phyloP scores from a whole-genome alignment of 2,329 filamentous ascomycete genomes.

The Cladophialophora immunda region DNA sequence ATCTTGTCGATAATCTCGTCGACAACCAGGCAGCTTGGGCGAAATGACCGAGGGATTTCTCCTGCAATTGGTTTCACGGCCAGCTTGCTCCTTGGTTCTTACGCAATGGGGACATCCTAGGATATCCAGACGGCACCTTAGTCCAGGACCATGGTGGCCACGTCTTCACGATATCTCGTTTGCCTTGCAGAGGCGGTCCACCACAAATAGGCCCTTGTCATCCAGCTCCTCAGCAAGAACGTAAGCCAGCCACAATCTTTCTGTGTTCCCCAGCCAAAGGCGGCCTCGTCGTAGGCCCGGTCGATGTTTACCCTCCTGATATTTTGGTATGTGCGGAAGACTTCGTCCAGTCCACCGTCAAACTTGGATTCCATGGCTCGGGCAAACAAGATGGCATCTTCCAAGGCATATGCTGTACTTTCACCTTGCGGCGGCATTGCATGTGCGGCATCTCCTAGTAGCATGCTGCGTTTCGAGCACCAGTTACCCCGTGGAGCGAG shows the following conservation, averaged over 20 bases:
- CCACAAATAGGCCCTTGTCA: constrained; percentile 30
- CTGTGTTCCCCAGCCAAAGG: constrained; percentile 32
- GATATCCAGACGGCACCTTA: neutral
- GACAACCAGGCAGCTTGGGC: neutral
- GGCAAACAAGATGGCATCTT: constrained; percentile 31
- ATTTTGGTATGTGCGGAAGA: constrained; percentile 25
- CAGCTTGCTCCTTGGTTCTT: neutral
- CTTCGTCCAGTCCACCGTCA: constrained; percentile 7
- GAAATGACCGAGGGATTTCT: neutral
- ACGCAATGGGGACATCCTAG: neutral
- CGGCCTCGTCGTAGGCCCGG: constrained; percentile 26
- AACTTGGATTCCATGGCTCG: constrained; percentile 18
- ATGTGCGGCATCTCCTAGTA: constrained; percentile 58
- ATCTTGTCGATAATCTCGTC: neutral
- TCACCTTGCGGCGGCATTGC: constrained; percentile 42
- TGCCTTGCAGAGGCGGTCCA: constrained; percentile 30
- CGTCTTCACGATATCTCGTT: constrained; percentile 30
- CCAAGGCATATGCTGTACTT: constrained; percentile 28
- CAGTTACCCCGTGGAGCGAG: constrained; percentile 54
- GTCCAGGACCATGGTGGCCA: constrained; percentile 25
- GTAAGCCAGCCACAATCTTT: constrained; percentile 34
- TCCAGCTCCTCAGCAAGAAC: constrained; percentile 28
- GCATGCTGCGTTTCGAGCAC: constrained; percentile 54
- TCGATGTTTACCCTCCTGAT: constrained; percentile 24
- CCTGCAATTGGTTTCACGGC: constrained; percentile 2